Evolutionary conservation across 2,329 filamentous ascomycete species (phyloP).

Genomic region (Pseudogymnoascus sp.): DNA sequence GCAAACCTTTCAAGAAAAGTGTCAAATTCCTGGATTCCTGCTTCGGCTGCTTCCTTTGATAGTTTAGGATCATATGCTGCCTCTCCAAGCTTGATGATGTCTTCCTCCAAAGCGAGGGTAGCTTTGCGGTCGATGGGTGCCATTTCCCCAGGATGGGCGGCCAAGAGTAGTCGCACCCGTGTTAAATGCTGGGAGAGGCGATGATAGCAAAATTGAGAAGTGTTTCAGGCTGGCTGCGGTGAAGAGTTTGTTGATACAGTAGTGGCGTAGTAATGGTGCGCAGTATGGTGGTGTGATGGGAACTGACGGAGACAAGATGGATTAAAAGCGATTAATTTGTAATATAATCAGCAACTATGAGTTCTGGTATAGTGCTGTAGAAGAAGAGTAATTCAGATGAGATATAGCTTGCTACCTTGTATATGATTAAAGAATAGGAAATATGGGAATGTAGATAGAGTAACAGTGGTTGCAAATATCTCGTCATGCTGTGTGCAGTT

Average conservation of each 20-base stretch:
- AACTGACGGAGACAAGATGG: background rate
- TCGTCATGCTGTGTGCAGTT: background rate
- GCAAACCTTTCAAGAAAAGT: slow-evolving; percentile 1
- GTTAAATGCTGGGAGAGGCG: background rate
- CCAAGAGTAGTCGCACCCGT: background rate
- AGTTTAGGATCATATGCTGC: background rate
- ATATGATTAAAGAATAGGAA: slow-evolving; percentile 2
- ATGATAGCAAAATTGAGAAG: background rate
- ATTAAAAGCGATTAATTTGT: background rate
- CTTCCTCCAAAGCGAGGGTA: background rate
- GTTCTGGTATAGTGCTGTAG: background rate
- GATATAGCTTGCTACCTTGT: background rate
- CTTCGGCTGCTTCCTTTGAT: background rate
- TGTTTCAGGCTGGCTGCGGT: background rate
- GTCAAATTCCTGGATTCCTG: background rate
- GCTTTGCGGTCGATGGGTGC: slow-evolving; percentile 7
- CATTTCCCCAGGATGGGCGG: background rate
- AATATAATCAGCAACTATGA: background rate
- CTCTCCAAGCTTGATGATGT: slow-evolving; percentile 4
- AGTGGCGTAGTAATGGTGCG: background rate
- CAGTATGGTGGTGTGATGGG: background rate
- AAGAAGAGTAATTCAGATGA: background rate
- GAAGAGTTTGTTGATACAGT: background rate
- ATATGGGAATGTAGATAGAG: background rate
- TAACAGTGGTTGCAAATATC: background rate